Evolutionary conservation across 2,329 filamentous ascomycete species (phyloP).

Genomic region (Penicillium sp.): DNA sequence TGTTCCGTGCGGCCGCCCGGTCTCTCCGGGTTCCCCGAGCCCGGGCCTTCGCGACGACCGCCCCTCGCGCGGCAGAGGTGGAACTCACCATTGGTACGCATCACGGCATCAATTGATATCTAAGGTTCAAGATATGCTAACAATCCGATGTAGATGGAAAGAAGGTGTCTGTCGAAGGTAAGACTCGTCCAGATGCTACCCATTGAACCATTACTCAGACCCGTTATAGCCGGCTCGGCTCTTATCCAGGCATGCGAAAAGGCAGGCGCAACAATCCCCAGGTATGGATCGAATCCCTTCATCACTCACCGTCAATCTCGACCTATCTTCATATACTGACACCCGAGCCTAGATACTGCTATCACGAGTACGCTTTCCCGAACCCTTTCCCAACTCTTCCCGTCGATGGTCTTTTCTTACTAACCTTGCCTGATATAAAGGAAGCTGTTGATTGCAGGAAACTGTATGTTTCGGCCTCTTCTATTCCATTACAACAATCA

Average conservation of each 20-base stretch:
- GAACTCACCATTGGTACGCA: conserved; percentile 89
- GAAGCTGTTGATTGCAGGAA: conserved; percentile 98
- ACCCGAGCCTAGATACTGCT: conserved; percentile 76
- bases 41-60: conserved; percentile 81
- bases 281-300: conserved; percentile 55
- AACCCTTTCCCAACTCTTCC: conserved; percentile 15
- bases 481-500: background rate
- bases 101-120: conserved; percentile 58
- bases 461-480: conserved; percentile 63
- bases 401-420: conserved; percentile 15
- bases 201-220: conserved; percentile 29
- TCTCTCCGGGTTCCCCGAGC: conserved; percentile 58
- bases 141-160: conserved; percentile 74
- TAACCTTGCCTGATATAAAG: conserved; percentile 51
- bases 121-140: conserved; percentile 34
- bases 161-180: conserved; percentile 98
- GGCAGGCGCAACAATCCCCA: conserved; percentile 85
- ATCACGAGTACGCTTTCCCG: conserved; percentile 77
- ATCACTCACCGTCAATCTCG: background rate
- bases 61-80: conserved; percentile 82
- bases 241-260: conserved; percentile 99
- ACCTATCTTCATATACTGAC: conserved; percentile 36
- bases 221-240: conserved; percentile 78
- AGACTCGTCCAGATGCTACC: conserved; percentile 7
- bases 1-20: conserved; percentile 65